Evolutionary conservation across 1,139 yeast species (phyloP).

Genomic region (Sugiyamaella japonica): DNA sequence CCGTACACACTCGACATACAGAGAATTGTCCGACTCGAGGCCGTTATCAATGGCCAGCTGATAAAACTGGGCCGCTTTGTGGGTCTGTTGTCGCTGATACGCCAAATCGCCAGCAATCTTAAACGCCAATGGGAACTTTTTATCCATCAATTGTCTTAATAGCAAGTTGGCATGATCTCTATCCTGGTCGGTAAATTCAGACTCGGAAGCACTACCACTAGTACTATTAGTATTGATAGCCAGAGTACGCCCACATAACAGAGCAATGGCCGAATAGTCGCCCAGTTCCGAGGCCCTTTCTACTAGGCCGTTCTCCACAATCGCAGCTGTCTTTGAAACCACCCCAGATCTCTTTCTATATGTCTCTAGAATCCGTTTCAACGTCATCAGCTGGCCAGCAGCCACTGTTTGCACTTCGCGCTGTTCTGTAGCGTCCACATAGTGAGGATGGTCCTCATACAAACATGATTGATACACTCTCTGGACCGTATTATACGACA

Average conservation of each 20-base stretch:
- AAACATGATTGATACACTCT: conserved; percentile 29
- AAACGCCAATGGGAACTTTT: conserved; percentile 67
- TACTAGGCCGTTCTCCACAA: conserved; percentile 65
- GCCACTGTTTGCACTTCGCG: conserved; percentile 35
- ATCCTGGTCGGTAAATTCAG: conserved; percentile 50
- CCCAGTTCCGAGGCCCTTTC: conserved; percentile 86
- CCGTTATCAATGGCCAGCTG: conserved; percentile 50
- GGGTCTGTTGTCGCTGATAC: conserved; percentile 53
- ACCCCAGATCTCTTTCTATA: conserved; percentile 62
- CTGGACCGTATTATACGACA: conserved; percentile 32
- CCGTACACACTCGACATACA: conserved; percentile 73
- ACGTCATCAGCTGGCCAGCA: conserved; percentile 61
- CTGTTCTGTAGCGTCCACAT: conserved; percentile 18
- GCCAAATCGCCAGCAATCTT: conserved; percentile 77
- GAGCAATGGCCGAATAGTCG: conserved; percentile 73
- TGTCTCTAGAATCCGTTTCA: conserved; percentile 65
- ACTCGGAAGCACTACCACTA: conserved; percentile 3
- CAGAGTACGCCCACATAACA: conserved; percentile 55
- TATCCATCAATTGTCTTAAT: conserved; percentile 58
- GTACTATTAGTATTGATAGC: conserved; percentile 26
- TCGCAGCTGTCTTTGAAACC: conserved; percentile 47
- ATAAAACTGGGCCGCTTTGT: conserved; percentile 52
- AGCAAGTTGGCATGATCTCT: conserved; percentile 60
- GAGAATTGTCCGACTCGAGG: conserved; percentile 46
- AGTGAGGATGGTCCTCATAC: conserved; percentile 20